Evolutionary conservation across 2,329 filamentous ascomycete genomes (phyloP).

Genomic region (Allantophomopsis lycopodina): DNA sequence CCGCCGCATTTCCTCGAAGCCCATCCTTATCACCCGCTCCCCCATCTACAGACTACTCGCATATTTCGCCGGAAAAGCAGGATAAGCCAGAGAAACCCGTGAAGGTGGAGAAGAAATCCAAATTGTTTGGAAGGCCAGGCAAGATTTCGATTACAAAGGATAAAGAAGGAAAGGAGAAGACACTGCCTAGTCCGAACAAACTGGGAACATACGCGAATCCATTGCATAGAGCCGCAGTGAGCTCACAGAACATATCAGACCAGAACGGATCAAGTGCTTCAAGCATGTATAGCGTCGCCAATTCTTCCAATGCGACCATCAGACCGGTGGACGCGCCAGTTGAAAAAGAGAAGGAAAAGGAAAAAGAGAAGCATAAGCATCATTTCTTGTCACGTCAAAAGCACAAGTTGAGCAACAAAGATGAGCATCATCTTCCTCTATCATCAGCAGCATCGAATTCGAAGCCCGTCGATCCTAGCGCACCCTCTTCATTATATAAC

Average conservation of each 20-base stretch:
- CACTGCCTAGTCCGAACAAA: conserved; percentile 60
- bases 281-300: conserved; percentile 61
- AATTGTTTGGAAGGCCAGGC: conserved; percentile 66
- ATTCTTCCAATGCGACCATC: conserved; percentile 65
- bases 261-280: conserved; percentile 31
- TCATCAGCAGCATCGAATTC: conserved; percentile 70
- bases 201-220: conserved; percentile 50
- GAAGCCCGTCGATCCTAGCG: conserved; percentile 58
- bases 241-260: conserved; percentile 59
- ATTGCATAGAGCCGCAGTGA: conserved; percentile 51
- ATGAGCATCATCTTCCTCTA: conserved; percentile 58
- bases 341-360: conserved; percentile 32
- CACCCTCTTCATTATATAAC: conserved; percentile 65
- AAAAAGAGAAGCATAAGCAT: conserved; percentile 64
- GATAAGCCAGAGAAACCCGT: conserved; percentile 32
- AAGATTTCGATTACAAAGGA: conserved; percentile 58
- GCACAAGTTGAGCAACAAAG: conserved; percentile 59
- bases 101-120: conserved; percentile 63
- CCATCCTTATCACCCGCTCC: conserved; percentile 17
- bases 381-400: conserved; percentile 71
- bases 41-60: conserved; percentile 21
- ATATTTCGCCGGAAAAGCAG: conserved; percentile 4
- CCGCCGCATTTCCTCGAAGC: conserved; percentile 58
- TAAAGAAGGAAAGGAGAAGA: conserved; percentile 48
- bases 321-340: conserved; percentile 42